Evolutionary conservation across 2,329 filamentous ascomycete genomes (phyloP), one percentile per base, ranked within the genome.

Genomic region (Hymenoscyphus fructigenus): DNA sequence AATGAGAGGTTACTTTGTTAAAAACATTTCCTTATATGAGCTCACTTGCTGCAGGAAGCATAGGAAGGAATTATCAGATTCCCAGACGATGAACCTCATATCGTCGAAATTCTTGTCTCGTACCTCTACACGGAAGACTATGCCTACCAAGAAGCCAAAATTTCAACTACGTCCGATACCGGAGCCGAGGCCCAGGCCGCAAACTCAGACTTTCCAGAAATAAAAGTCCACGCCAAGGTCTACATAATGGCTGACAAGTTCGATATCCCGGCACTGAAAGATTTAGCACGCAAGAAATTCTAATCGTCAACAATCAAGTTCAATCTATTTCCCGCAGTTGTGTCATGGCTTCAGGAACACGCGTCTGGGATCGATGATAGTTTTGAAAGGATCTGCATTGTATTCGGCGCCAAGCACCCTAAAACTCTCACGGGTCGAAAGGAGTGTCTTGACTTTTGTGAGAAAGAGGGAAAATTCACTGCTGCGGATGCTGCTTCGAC

Each of bases 91-190:
- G 57, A 59, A 20, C 57, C 57, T 17, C n/a, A 38, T 4, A 38
- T 59, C 4, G 57, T 59, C 1, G 57, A 41, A 17, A 32, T 34
- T 5, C 32, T 59, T 23, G n/a, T 59, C 15, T 1, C 36, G 20
- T 59, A 23, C 17, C 17, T 59, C 5, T 34, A 59, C 29, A 59
- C 57, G 6, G 17, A 38, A 15, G 57, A 59, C n/a, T 59, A 59
- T 26, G 44, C 2, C 1, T 47, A 47, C 44, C 44, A 23, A 47
- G 5, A 17, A 15, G n/a, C 15, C 3, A 7, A 7, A 20, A 3
- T n/a, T n/a, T n/a, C n/a, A n/a, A n/a, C n/a, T n/a, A n/a, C n/a
- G n/a, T n/a, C n/a, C n/a, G n/a, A n/a, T n/a, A n/a, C n/a, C n/a
- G n/a, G n/a, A n/a, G n/a, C n/a, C n/a, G n/a, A n/a, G n/a, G n/a